Conservation (phyloP, 2,329 filamentous ascomycete species). For the Waltergamsia citrina region DNA sequence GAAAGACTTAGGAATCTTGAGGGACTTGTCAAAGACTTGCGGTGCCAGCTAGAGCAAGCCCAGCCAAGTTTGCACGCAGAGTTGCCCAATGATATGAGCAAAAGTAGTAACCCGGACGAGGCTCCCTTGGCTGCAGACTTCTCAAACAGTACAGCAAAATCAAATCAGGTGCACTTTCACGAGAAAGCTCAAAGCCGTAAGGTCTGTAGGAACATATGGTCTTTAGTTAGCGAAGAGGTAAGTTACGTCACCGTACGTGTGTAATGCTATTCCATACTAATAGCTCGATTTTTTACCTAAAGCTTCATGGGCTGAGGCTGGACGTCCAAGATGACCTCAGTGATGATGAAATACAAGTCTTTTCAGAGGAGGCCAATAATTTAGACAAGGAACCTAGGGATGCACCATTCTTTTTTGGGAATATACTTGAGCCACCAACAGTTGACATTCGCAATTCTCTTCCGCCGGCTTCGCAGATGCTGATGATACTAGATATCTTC, state of each 20-base stretch:
- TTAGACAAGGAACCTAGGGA: no score
- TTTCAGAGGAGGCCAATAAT: no score
- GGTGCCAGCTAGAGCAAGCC: constrained; percentile 31
- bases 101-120: no score
- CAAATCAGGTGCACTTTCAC: constrained; percentile 34
- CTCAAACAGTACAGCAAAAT: no score
- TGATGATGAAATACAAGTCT: no score
- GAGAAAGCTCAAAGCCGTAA: constrained; percentile 34
- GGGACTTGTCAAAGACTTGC: constrained; percentile 38
- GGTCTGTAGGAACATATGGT: constrained; percentile 45
- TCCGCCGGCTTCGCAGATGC: constrained; percentile 44
- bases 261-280: background rate
- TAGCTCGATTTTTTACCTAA: no score
- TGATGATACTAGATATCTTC: constrained; percentile 40
- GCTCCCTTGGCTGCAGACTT: no score
- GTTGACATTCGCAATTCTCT: constrained; percentile 29
- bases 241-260: constrained; percentile 15
- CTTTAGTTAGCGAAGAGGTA: constrained; percentile 45
- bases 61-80: no score
- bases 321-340: constrained; percentile 23
- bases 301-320: constrained; percentile 35
- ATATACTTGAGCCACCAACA: constrained; percentile 23
- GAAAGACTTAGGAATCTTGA: constrained; percentile 40
- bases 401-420: constrained; percentile 42
- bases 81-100: no score